Evolutionary conservation across 139 green algal species (phyloP).

Genomic region (Astrephomene gubernaculifera): DNA sequence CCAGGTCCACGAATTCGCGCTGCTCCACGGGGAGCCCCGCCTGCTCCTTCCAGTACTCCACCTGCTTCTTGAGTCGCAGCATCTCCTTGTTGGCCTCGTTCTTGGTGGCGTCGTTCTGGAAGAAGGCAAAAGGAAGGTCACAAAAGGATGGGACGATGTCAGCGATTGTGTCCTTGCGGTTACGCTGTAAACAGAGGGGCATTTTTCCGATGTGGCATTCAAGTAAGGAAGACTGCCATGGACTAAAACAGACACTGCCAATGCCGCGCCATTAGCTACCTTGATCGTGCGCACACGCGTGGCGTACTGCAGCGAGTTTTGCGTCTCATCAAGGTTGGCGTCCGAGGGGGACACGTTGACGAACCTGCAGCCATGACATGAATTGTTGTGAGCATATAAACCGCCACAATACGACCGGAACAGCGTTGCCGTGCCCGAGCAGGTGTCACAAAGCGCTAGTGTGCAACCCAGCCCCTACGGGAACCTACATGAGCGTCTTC

Average conservation of each 20-base stretch:
- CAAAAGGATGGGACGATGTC: no score
- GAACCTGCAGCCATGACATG: conserved; percentile 7
- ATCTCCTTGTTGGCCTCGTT: conserved; percentile 92
- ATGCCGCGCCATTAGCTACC: no score
- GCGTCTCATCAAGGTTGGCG: conserved; percentile 92
- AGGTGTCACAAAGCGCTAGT: no score
- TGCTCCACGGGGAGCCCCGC: conserved; percentile 82
- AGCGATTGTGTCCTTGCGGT: no score
- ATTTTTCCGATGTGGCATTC: no score
- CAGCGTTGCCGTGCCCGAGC: no score
- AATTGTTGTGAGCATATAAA: background rate
- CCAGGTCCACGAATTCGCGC: conserved; percentile 66
- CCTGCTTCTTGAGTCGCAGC: conserved; percentile 78
- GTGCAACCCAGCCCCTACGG: background rate
- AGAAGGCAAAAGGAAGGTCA: no score
- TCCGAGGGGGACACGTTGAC: conserved; percentile 88
- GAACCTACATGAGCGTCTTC: conserved; percentile 86
- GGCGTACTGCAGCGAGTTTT: conserved; percentile 90
- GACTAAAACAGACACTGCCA: no score
- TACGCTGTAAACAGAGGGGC: no score
- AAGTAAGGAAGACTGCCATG: no score
- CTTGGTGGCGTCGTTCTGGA: conserved; percentile 67
- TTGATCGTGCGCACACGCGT: conserved; percentile 96
- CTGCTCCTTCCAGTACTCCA: conserved; percentile 97
- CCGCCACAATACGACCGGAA: no score